Evolutionary conservation across 129 eudicot genomes (phyloP).

Genomic region (Flaveria brownii): DNA sequence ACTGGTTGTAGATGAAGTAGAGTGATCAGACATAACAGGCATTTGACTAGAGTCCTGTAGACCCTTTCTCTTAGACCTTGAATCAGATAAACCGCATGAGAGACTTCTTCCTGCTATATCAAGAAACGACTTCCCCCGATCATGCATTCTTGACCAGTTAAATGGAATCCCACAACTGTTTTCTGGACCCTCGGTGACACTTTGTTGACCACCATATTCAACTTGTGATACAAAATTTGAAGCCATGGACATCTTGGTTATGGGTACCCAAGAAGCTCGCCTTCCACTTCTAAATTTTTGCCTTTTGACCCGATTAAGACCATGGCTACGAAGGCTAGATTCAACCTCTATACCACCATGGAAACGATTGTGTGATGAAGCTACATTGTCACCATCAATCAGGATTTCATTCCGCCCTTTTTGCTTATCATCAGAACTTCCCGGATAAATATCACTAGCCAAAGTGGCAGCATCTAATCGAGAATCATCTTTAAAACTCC

Average conservation of each 20-base stretch:
- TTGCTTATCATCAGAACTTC: conserved; percentile 44
- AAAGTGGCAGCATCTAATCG: conserved; percentile 42
- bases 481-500: conserved; percentile 42
- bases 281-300: conserved; percentile 72
- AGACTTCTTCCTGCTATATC: conserved; percentile 89
- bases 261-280: conserved; percentile 49
- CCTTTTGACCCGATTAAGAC: conserved; percentile 59
- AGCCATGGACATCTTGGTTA: conserved; percentile 67
- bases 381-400: conserved; percentile 54
- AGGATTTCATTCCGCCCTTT: conserved; percentile 41
- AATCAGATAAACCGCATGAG: conserved; percentile 91
- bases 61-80: conserved; percentile 57
- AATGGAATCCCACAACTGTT: conserved; percentile 85
- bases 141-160: conserved; percentile 97
- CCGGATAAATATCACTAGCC: conserved; percentile 41
- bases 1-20: conserved; percentile 65
- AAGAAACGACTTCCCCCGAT: conserved; percentile 73
- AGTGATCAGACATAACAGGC: conserved; percentile 54
- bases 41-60: conserved; percentile 41
- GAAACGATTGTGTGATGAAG: conserved; percentile 47
- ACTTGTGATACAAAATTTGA: conserved; percentile 64
- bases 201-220: conserved; percentile 47
- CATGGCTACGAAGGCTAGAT: conserved; percentile 39
- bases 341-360: conserved; percentile 39
- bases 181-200: conserved; percentile 55